A percentile compares a stretch with the other conserved stretches of the same genome.
Evolutionary conservation across 2,329 filamentous ascomycete species (phyloP).

Genomic region (Ambrosiella beaveri): DNA sequence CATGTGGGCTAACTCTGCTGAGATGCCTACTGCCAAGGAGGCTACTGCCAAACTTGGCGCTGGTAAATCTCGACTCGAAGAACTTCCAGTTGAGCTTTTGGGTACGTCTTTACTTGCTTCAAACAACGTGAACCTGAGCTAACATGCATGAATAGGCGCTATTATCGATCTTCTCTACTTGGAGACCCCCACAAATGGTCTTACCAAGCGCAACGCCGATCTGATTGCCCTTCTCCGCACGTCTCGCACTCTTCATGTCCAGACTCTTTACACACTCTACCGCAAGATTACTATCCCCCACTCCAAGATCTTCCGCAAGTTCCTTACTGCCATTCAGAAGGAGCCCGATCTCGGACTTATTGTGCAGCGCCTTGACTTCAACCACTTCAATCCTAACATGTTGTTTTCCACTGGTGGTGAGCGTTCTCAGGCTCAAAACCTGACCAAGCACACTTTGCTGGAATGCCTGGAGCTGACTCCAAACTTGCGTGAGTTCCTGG

Average conservation of each 20-base stretch:
- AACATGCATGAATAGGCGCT: slow-evolving; percentile 31
- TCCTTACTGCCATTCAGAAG: slow-evolving; percentile 48
- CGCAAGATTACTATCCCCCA: slow-evolving; percentile 67
- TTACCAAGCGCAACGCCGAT: slow-evolving; percentile 60
- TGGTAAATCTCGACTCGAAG: slow-evolving; percentile 45
- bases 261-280: slow-evolving; percentile 60
- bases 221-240: slow-evolving; percentile 58
- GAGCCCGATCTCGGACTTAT: slow-evolving; percentile 56
- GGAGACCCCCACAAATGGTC: slow-evolving; percentile 54
- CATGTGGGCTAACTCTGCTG: slow-evolving; percentile 30
- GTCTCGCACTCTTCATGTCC: slow-evolving; percentile 57
- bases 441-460: slow-evolving; percentile 56
- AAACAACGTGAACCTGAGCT: slow-evolving; percentile 4
- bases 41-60: slow-evolving; percentile 16
- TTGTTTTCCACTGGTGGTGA: slow-evolving; percentile 59
- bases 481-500: slow-evolving; percentile 58
- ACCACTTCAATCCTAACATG: slow-evolving; percentile 67
- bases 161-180: slow-evolving; percentile 60
- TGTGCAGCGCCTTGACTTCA: slow-evolving; percentile 66
- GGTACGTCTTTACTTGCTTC: slow-evolving; percentile 32
- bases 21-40: slow-evolving; percentile 11
- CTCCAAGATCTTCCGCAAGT: slow-evolving; percentile 69
- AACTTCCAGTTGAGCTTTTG: slow-evolving; percentile 51
- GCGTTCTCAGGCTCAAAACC: slow-evolving; percentile 55
- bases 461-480: slow-evolving; percentile 56